A percentile compares a stretch with the other conserved stretches of the same genome.
Conservation (phyloP, 148 eudicot species). For the Selenicereus undatus region DNA sequence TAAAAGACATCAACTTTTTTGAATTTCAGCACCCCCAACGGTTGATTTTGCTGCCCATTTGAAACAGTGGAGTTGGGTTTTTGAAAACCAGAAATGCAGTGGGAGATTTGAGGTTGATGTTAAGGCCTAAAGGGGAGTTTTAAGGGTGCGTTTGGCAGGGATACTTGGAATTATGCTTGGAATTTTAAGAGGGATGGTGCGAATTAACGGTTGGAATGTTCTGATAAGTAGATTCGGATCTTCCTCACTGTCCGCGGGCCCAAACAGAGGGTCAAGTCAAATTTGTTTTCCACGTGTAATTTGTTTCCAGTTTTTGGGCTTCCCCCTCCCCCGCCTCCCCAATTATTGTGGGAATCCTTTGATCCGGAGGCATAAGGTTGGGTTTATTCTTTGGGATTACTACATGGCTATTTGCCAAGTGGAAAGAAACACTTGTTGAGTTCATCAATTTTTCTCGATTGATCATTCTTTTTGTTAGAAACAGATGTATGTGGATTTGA, state of each 20-base stretch:
- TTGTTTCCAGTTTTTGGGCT: not conserved
- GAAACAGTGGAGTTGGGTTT: not conserved
- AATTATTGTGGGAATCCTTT: not conserved
- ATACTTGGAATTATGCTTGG: slow-evolving; percentile 28
- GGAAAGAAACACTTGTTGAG: not conserved
- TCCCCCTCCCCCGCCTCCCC: no score
- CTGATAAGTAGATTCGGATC: slow-evolving; percentile 45
- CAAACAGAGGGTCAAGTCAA: not conserved
- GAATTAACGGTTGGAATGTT: slow-evolving; percentile 31
- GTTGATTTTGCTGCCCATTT: not conserved
- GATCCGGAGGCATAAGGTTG: not conserved
- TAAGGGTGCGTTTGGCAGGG: not conserved
- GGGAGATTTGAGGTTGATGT: not conserved
- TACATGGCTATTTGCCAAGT: not conserved
- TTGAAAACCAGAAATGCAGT: not conserved
- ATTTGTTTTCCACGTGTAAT: not conserved
- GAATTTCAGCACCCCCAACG: not conserved
- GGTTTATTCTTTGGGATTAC: slow-evolving; percentile 11
- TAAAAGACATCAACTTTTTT: slow-evolving; percentile 10
- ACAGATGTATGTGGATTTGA: no score
- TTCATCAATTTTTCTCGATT: not conserved
- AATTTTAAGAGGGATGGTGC: slow-evolving; percentile 8
- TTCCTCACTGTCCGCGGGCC: slow-evolving; percentile 6
- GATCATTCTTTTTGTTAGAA: no score
- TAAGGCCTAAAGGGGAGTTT: no score